Conservation (phyloP, 192 early-diverging fungal genomes). For the Phlyctochytrium arcticum region DNA sequence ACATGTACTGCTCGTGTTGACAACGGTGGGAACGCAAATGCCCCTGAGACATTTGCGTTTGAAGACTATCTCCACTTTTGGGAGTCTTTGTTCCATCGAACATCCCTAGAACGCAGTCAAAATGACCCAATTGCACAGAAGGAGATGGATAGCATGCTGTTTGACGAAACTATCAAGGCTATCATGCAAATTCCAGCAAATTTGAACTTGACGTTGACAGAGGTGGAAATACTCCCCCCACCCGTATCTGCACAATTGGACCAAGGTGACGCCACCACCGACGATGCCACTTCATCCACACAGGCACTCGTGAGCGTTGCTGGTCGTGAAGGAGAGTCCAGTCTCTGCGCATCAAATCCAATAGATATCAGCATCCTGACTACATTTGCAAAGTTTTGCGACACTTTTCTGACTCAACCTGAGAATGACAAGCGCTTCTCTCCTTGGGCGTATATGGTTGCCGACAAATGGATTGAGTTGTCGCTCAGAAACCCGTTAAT, state of each 20-base stretch:
- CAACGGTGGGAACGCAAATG: neutral
- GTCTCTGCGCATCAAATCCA: slow-evolving; percentile 48
- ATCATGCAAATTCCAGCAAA: slow-evolving; percentile 39
- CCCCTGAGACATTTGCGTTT: slow-evolving; percentile 25
- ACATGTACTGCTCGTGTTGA: slow-evolving; percentile 34
- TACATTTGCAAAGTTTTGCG: slow-evolving; percentile 65
- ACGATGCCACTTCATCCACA: no score
- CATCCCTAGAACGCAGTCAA: slow-evolving; percentile 6
- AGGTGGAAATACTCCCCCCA: slow-evolving; percentile 8
- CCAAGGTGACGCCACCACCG: slow-evolving; percentile 12
- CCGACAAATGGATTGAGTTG: slow-evolving; percentile 46
- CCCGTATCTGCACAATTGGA: slow-evolving; percentile 7
- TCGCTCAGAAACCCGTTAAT: slow-evolving; percentile 58
- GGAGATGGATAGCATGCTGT: slow-evolving; percentile 39
- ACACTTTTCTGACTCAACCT: slow-evolving; percentile 21
- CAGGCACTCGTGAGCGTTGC: no score
- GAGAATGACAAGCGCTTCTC: slow-evolving; percentile 24
- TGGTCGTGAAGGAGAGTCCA: slow-evolving; percentile 44
- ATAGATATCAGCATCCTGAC: slow-evolving; percentile 67
- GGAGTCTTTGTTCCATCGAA: slow-evolving; percentile 51
- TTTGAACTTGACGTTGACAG: slow-evolving; percentile 43
- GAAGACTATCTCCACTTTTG: slow-evolving; percentile 57
- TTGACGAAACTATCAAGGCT: slow-evolving; percentile 48
- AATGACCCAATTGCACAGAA: slow-evolving; percentile 6
- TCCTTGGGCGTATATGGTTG: slow-evolving; percentile 58